A percentile compares a stretch with the other conserved stretches of the same genome.
Evolutionary conservation across 2,329 filamentous ascomycete genomes (phyloP).

Genomic region (Pyrenochaeta sp.): DNA sequence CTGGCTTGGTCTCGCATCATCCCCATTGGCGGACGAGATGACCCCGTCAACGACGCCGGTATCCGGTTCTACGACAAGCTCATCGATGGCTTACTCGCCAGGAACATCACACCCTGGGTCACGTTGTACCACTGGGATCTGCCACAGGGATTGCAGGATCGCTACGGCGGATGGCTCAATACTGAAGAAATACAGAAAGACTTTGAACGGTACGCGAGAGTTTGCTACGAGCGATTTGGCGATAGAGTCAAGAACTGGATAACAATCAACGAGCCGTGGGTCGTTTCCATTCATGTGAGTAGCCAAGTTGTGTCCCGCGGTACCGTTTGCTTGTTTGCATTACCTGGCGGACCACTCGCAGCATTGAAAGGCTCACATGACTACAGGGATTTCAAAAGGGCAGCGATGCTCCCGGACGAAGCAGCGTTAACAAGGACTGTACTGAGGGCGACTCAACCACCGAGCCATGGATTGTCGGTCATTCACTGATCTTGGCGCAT

Average conservation of each 20-base stretch:
- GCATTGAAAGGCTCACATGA: too few relatives aligned
- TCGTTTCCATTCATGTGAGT: too few relatives aligned
- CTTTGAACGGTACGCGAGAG: conserved; percentile 48
- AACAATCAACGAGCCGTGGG: conserved; percentile 52
- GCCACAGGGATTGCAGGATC: conserved; percentile 23
- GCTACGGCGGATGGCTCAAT: conserved; percentile 28
- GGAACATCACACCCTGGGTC: conserved; percentile 24
- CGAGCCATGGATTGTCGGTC: conserved; percentile 44
- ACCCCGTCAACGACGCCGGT: conserved; percentile 24
- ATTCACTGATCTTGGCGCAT: conserved; percentile 52
- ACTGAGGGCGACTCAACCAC: conserved; percentile 19
- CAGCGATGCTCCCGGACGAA: conserved; percentile 37
- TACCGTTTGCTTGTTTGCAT: too few relatives aligned
- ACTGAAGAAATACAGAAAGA: conserved; percentile 29
- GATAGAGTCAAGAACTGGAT: conserved; percentile 52
- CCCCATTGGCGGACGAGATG: conserved; percentile 21
- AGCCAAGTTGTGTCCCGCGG: too few relatives aligned
- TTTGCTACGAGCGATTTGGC: conserved; percentile 49
- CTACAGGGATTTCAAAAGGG: conserved; percentile 48
- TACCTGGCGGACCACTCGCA: too few relatives aligned
- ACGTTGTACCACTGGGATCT: conserved; percentile 32
- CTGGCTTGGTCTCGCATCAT: conserved; percentile 27
- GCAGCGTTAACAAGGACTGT: conserved; percentile 12
- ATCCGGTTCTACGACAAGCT: conserved; percentile 23
- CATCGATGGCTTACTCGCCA: conserved; percentile 21